Conservation (phyloP, 225 moss, liverwort and hornwort species). For the Polytrichum formosum region DNA sequence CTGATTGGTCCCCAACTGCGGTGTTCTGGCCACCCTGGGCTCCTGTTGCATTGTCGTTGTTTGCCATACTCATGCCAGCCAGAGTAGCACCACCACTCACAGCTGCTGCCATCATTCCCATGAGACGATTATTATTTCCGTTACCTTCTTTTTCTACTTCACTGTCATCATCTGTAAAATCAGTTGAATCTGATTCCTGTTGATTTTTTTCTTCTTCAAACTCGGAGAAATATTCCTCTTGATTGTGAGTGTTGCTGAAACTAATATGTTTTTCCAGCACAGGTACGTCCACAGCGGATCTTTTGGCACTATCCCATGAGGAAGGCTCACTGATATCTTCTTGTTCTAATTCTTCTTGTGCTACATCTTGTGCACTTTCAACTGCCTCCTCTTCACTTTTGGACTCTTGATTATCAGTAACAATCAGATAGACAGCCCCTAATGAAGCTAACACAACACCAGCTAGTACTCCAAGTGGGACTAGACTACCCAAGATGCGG, state of each 20-base stretch:
- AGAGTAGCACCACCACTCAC: constrained; percentile 70
- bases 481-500: constrained; percentile 48
- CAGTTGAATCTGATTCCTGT: not conserved
- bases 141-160: constrained; percentile 15
- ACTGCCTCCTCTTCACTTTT: constrained; percentile 2
- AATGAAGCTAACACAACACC: constrained; percentile 86
- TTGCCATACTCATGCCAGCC: constrained; percentile 44
- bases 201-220: constrained; percentile 17
- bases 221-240: constrained; percentile 9
- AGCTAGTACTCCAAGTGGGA: constrained; percentile 83
- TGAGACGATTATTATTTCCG: constrained; percentile 37
- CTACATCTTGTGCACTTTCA: constrained; percentile 15
- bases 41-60: constrained; percentile 18
- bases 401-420: constrained; percentile 51
- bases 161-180: constrained; percentile 1
- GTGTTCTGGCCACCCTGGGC: constrained; percentile 3
- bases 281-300: constrained; percentile 36
- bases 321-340: constrained; percentile 12
- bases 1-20: constrained; percentile 7
- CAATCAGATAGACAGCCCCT: constrained; percentile 72
- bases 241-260: constrained; percentile 1
- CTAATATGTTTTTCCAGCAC: constrained; percentile 8
- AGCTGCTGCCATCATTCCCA: constrained; percentile 80
- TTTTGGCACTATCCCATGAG: constrained; percentile 18
- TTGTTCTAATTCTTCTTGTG: constrained; percentile 6